Base-by-base conservation (phyloP, 225 moss, liverwort and hornwort genomes). In the Polytrichum formosum region DNA sequence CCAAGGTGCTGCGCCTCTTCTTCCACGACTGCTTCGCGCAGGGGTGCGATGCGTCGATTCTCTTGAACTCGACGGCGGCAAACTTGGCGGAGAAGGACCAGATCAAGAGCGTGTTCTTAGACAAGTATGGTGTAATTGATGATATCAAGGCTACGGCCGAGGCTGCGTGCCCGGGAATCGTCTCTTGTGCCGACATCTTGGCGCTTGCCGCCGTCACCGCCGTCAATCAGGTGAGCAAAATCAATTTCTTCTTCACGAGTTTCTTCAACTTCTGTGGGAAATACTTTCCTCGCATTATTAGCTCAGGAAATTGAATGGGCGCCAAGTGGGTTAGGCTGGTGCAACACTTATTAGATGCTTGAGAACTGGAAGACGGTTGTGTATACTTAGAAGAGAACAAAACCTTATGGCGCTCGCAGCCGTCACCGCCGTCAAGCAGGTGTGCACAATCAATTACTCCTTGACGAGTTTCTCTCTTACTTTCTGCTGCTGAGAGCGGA, bases 11-110 rank as follows among this genome's bases (percentile, higher is more conserved):
- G 54, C 81, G 94, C 6, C 69, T 94, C 19, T 91, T 90, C 72
- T 94, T 94, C 68, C 94, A 94, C 65, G 94, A 94, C 62, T 94
- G 94, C 73, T 84, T 92, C 5, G n/a, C 78, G 19, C 83, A 86
- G 28, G 89, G 89, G 56, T 86, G 86, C 68, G 89, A 89, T 29
- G 89, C 70, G 4, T 89, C 89, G 27, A 79, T 89, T 4, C 54
- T 89, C 23, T 53, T 89, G 1, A 77, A 89, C 73, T 80, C 88
- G 66, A 79, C 82, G 4, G 70, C 84, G 27, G 18, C 74, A 18
- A 7, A 78, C 66, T 35, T 37, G 18, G 93, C 89, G 53, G 89
- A 89, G 83, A 82, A 73, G 29, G 83, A 81, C 20, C 83, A 83
- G 7, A 1, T 31, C 21, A 84, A 84, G 28, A 84, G 78, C 37